Evolutionary conservation across 2,329 filamentous ascomycete species (phyloP).

Genomic region (Arthrobotrys megalospora): DNA sequence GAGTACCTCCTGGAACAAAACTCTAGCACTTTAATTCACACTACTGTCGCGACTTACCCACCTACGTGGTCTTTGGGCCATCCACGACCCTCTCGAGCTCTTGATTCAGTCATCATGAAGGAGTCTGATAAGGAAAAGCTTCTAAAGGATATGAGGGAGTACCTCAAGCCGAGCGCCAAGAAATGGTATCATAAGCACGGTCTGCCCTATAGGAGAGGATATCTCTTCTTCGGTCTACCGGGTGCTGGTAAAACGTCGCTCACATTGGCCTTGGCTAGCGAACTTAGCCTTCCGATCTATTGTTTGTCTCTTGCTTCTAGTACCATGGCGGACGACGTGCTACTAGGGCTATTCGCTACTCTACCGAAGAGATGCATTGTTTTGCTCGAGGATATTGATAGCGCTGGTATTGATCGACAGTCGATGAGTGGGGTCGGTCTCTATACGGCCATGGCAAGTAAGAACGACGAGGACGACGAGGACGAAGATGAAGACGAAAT

Average conservation of each 20-base stretch:
- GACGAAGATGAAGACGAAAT: conserved; percentile 52
- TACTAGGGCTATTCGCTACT: conserved; percentile 74
- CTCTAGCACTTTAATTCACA: conserved; percentile 62
- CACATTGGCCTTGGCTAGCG: conserved; percentile 76
- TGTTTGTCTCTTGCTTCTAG: conserved; percentile 75
- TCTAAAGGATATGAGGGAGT: conserved; percentile 82
- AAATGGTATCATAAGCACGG: conserved; percentile 82
- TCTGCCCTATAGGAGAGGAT: conserved; percentile 82
- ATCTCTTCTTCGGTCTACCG: conserved; percentile 82
- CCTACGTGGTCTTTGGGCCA: conserved; percentile 62
- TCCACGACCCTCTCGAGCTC: conserved; percentile 61
- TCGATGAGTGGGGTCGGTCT: conserved; percentile 32
- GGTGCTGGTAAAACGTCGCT: conserved; percentile 81
- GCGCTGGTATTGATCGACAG: conserved; percentile 73
- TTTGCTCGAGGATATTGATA: conserved; percentile 79
- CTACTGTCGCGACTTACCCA: conserved; percentile 38
- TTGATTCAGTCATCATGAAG: conserved; percentile 79
- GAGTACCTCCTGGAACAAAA: conserved; percentile 61
- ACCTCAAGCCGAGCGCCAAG: conserved; percentile 78
- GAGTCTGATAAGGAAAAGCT: conserved; percentile 76
- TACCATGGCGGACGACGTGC: conserved; percentile 75
- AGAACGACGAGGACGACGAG: conserved; percentile 56
- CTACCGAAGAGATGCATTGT: conserved; percentile 77
- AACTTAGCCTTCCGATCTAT: conserved; percentile 78
- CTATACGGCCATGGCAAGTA: conserved; percentile 31